A percentile compares a stretch with the other conserved stretches of the same genome.
phyloP scores from a whole-genome alignment of 371 early-diverging fungal species.

The Actinomortierella wolfii region DNA sequence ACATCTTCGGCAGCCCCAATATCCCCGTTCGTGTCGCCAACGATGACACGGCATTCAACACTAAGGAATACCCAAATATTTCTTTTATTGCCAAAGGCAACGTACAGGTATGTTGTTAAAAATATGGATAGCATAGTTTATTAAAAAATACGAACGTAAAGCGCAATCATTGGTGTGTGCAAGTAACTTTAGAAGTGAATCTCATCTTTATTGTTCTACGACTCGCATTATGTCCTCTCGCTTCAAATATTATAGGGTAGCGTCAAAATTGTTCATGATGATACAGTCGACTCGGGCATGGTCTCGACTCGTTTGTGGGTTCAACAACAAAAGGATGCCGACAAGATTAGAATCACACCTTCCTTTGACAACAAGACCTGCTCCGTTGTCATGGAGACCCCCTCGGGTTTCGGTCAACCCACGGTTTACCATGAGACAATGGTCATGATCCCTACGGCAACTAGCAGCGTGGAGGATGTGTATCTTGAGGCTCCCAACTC shows the following conservation, averaged over 20 bases:
- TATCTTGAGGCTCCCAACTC: slow-evolving; percentile 27
- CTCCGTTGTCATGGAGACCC: slow-evolving; percentile 29
- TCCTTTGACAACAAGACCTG: slow-evolving; percentile 22
- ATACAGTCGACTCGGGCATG: slow-evolving; percentile 18
- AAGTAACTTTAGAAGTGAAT: too few species aligned
- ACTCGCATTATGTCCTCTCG: too few species aligned
- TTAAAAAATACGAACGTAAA: too few species aligned
- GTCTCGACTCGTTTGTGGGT: slow-evolving; percentile 42
- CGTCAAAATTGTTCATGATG: slow-evolving; percentile 27
- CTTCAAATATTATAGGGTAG: too few species aligned
- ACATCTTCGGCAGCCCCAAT: slow-evolving; percentile 29
- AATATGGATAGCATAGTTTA: too few species aligned
- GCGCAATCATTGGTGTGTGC: too few species aligned
- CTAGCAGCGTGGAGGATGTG: slow-evolving; percentile 15
- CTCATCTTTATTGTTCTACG: too few species aligned
- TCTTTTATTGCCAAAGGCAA: slow-evolving; percentile 26
- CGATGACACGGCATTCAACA: slow-evolving; percentile 36
- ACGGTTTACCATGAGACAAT: slow-evolving; percentile 42
- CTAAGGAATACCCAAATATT: slow-evolving; percentile 30
- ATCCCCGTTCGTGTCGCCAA: slow-evolving; percentile 29
- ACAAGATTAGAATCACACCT: slow-evolving; percentile 19
- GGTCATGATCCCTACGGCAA: slow-evolving; percentile 22
- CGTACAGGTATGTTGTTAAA: slow-evolving; percentile 8
- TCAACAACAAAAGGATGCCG: slow-evolving; percentile 35
- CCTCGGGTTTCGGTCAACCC: slow-evolving; percentile 23